Percentiles rank a stretch among this genome's conserved stretches.
phyloP scores from a whole-genome alignment of 2,329 filamentous ascomycete genomes.

The Fusarium sp. region DNA sequence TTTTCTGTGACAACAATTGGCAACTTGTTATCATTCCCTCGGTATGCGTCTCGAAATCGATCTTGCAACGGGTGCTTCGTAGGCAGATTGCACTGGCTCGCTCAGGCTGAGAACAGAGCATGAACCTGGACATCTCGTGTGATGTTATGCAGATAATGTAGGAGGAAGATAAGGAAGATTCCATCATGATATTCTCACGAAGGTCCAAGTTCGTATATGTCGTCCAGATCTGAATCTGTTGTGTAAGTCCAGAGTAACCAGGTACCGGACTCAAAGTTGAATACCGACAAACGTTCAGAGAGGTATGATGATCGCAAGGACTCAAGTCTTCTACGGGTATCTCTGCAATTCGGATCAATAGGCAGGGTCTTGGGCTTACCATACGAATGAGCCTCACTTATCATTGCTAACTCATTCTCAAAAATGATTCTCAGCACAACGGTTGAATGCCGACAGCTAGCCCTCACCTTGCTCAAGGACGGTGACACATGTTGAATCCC shows the following conservation, averaged over 20 bases:
- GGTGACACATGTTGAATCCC: background rate
- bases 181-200: background rate
- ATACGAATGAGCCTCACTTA: background rate
- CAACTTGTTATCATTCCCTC: background rate
- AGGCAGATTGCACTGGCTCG: background rate
- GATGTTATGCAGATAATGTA: background rate
- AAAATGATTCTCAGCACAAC: background rate
- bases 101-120: background rate
- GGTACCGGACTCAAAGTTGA: background rate
- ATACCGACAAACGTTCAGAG: background rate
- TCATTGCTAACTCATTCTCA: background rate
- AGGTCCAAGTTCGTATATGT: background rate
- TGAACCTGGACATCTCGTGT: background rate
- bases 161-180: background rate
- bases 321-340: background rate
- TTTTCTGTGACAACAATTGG: background rate
- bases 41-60: background rate
- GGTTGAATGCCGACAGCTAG: too few species aligned
- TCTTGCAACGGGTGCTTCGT: background rate
- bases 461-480: background rate
- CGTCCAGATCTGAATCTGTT: background rate
- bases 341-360: background rate
- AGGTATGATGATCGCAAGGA: background rate
- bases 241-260: background rate
- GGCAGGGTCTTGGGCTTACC: background rate